Percentiles rank a stretch among this genome's conserved stretches.
These are phyloP conservation scores for Penstemon barbatus DNA, from an alignment of 257 asterid genomes.

Conservation along the genomic window DNA sequence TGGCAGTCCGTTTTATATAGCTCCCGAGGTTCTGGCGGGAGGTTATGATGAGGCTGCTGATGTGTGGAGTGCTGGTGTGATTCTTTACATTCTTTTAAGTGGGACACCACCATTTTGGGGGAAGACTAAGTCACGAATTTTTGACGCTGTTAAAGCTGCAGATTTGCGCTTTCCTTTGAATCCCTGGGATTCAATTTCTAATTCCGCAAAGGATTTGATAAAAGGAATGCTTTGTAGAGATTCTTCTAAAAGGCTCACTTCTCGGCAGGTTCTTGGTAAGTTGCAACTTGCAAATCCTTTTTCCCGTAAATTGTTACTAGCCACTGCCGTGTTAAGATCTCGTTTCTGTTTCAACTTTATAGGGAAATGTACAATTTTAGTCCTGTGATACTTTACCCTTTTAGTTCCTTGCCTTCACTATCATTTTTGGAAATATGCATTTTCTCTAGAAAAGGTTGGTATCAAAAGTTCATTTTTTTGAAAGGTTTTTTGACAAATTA, in stretches of 20 bases:
- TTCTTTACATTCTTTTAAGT: conserved; percentile 76
- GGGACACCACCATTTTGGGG: conserved; percentile 90
- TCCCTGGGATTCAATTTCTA: conserved; percentile 60
- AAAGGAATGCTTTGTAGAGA: conserved; percentile 69
- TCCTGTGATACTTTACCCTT: too few relatives aligned
- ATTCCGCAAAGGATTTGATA: conserved; percentile 64
- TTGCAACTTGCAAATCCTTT: conserved; percentile 18
- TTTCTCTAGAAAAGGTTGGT: too few relatives aligned
- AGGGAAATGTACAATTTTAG: too few relatives aligned
- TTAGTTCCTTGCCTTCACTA: too few relatives aligned
- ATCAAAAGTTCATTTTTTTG: too few relatives aligned
- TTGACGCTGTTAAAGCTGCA: conserved; percentile 74
- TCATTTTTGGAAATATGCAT: too few relatives aligned
- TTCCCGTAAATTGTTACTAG: conserved; percentile 4
- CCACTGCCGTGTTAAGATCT: background rate
- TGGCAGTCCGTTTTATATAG: conserved; percentile 87
- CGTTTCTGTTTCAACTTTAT: background rate
- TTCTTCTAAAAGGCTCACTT: conserved; percentile 61
- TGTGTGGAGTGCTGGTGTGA: conserved; percentile 86
- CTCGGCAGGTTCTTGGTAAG: conserved; percentile 72
- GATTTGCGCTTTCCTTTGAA: conserved; percentile 62
- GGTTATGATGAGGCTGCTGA: conserved; percentile 81
- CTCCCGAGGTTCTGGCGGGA: conserved; percentile 80
- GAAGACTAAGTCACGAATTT: conserved; percentile 65
- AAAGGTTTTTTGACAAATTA: too few relatives aligned